Evolutionary conservation across 208 protist genomes (phyloP).

Genomic region (Crithidia bombi): DNA sequence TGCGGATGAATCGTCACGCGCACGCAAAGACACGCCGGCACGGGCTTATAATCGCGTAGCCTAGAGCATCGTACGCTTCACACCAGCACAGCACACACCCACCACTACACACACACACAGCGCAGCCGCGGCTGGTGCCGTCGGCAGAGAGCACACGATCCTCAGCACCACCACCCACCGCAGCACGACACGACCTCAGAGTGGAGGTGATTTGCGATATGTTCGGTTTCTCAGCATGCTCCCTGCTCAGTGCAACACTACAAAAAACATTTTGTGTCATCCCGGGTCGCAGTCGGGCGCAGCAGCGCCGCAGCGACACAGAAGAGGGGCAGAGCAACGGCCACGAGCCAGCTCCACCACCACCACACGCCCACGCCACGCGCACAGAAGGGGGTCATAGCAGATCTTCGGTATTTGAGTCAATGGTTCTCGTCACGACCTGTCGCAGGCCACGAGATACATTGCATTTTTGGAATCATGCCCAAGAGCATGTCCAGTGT

Average conservation of each 20-base stretch:
- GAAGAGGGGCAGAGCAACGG: background rate
- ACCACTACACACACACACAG: background rate
- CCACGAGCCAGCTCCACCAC: background rate
- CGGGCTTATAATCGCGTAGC: too few species aligned
- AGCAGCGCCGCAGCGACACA: background rate
- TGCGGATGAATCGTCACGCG: too few species aligned
- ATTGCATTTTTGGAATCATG: slow-evolving; percentile 29
- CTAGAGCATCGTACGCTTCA: too few species aligned
- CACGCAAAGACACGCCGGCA: too few species aligned
- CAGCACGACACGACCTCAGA: too few species aligned
- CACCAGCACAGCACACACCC: background rate
- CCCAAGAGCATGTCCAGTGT: too few species aligned
- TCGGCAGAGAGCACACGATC: too few species aligned
- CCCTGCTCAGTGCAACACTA: slow-evolving; percentile 28
- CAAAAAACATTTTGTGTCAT: slow-evolving; percentile 1
- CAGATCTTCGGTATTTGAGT: slow-evolving; percentile 80
- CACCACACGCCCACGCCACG: background rate
- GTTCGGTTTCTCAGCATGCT: slow-evolving; percentile 38
- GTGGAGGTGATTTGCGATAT: slow-evolving; percentile 36
- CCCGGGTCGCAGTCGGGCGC: background rate
- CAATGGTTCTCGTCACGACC: slow-evolving; percentile 72
- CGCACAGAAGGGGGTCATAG: slow-evolving; percentile 53
- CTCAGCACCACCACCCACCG: too few species aligned
- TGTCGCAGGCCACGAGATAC: slow-evolving; percentile 58
- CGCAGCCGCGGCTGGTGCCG: too few species aligned